Conservation (phyloP, 2,329 filamentous ascomycete genomes). For the Alternaria brassicicola region DNA sequence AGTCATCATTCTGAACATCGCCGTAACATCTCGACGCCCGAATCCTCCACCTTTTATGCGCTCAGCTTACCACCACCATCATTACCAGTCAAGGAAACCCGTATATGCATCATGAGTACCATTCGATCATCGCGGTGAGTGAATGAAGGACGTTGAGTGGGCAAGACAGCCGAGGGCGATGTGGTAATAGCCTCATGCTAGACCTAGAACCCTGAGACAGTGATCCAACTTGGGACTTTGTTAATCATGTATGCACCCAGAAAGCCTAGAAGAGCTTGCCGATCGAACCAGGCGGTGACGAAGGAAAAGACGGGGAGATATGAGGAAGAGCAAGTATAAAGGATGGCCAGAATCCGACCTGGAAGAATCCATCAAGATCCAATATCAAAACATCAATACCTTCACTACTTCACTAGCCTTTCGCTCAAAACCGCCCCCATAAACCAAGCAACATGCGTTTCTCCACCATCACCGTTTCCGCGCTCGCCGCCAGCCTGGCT, state of each 20-base stretch:
- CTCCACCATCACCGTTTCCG: constrained; percentile 11
- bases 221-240: not conserved
- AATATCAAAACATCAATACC: constrained; percentile 4
- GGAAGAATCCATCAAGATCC: not conserved
- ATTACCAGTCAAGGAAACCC: not conserved
- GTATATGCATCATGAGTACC: not conserved
- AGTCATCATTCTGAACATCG: not conserved
- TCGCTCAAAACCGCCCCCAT: not conserved
- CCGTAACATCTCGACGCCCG: not conserved
- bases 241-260: not conserved
- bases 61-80: constrained; percentile 11
- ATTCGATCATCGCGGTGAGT: not conserved
- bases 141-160: not conserved
- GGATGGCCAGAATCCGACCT: not conserved
- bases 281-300: not conserved
- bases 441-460: constrained; percentile 13
- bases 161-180: not conserved
- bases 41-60: not conserved
- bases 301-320: not conserved
- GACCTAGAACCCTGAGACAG: not conserved
- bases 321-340: constrained; percentile 6
- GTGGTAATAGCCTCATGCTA: not conserved
- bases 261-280: not conserved
- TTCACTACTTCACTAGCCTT: constrained; percentile 3
- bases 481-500: constrained; percentile 11